These are phyloP conservation scores for Pleomassaria siparia DNA, from an alignment of 2,329 filamentous ascomycete species.

Conservation along the genomic window DNA sequence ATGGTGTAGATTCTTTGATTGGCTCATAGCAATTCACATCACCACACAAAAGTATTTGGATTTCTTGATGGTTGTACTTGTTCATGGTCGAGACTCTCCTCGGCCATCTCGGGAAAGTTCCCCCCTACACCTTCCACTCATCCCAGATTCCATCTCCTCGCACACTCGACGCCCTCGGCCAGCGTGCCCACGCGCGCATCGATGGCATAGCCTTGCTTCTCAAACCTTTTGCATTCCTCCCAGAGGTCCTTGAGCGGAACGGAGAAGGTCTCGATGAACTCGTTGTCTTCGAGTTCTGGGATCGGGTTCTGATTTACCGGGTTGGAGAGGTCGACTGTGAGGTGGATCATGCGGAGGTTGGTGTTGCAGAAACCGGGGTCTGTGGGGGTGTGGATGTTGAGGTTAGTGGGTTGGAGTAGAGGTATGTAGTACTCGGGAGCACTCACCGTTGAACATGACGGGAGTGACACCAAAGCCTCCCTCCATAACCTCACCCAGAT, in stretches of 20 bases:
- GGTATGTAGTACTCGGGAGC: background rate
- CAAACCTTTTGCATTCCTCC: constrained; percentile 66
- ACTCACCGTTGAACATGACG: constrained; percentile 48
- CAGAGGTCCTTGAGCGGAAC: constrained; percentile 66
- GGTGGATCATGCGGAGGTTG: constrained; percentile 65
- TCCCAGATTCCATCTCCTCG: constrained; percentile 52
- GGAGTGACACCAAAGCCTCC: constrained; percentile 42
- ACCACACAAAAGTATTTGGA: too few species aligned
- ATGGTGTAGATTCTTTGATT: too few species aligned
- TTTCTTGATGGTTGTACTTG: too few species aligned
- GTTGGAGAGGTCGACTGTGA: constrained; percentile 68
- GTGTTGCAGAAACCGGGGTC: constrained; percentile 48
- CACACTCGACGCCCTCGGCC: constrained; percentile 76
- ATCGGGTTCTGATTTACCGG: constrained; percentile 69
- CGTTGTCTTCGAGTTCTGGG: constrained; percentile 73
- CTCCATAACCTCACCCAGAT: constrained; percentile 52
- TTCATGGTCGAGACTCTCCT: too few species aligned
- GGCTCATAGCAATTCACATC: too few species aligned
- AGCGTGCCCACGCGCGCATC: constrained; percentile 77
- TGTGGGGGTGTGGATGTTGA: constrained; percentile 11
- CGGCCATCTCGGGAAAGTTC: too few species aligned
- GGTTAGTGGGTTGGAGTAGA: background rate
- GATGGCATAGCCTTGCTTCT: constrained; percentile 72
- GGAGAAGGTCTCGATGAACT: constrained; percentile 80
- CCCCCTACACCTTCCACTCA: too few species aligned